Conservation (phyloP, 2,329 filamentous ascomycete species). For the Lecanoromycetidae sp. region DNA sequence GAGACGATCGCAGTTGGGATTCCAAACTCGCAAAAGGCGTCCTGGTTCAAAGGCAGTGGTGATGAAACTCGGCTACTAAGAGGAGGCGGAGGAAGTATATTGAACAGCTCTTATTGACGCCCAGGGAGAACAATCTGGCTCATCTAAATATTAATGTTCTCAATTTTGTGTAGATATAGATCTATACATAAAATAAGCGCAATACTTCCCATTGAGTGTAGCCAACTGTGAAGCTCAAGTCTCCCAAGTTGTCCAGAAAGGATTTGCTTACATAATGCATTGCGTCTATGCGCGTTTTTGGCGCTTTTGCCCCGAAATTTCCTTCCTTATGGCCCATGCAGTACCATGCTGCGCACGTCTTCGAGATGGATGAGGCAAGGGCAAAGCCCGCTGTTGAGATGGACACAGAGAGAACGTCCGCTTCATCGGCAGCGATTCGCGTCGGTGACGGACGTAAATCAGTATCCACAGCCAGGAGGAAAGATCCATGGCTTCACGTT, state of each 20-base stretch:
- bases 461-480: slow-evolving; percentile 67
- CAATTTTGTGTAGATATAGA: background rate
- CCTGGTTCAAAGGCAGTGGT: background rate
- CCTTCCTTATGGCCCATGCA: background rate
- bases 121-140: background rate
- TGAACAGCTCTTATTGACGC: background rate
- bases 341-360: slow-evolving; percentile 2
- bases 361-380: background rate
- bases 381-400: background rate
- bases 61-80: slow-evolving; percentile 5
- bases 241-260: background rate
- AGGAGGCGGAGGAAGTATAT: background rate
- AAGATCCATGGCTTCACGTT: slow-evolving; percentile 90
- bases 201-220: no score
- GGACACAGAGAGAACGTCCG: background rate
- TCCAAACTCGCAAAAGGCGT: background rate
- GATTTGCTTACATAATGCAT: slow-evolving; percentile 1
- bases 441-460: slow-evolving; percentile 63
- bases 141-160: background rate
- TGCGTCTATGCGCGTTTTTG: background rate
- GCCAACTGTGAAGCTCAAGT: no score
- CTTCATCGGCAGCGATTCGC: slow-evolving; percentile 31
- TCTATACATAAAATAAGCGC: background rate
- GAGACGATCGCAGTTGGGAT: background rate
- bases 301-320: background rate